These are phyloP conservation scores for Venturia oleaginea DNA, from an alignment of 2,329 filamentous ascomycete genomes.

Conservation along the genomic window DNA sequence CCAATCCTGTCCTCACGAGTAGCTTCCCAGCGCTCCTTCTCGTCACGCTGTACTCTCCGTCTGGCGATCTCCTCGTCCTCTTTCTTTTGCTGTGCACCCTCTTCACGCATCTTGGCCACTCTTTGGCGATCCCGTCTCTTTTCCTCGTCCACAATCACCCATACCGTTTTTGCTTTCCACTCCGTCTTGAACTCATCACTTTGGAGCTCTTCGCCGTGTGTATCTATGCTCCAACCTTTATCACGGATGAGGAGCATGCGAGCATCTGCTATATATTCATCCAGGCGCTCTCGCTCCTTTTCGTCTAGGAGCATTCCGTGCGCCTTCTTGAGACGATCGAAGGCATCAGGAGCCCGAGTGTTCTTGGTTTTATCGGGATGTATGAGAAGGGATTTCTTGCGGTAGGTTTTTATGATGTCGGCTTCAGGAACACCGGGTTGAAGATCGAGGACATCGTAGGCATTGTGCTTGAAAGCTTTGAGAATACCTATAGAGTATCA, in stretches of 20 bases:
- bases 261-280: constrained; percentile 93
- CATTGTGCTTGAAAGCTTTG: constrained; percentile 74
- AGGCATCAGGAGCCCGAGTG: constrained; percentile 82
- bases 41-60: constrained; percentile 58
- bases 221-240: constrained; percentile 81
- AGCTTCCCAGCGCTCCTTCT: constrained; percentile 92
- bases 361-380: constrained; percentile 98
- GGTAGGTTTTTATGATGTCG: constrained; percentile 90
- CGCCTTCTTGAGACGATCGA: constrained; percentile 92
- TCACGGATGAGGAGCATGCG: constrained; percentile 91
- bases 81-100: constrained; percentile 78
- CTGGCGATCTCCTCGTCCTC: constrained; percentile 74
- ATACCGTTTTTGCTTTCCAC: constrained; percentile 84
- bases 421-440: constrained; percentile 91
- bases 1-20: constrained; percentile 84
- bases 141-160: constrained; percentile 90
- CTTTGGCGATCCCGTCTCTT: constrained; percentile 72
- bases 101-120: constrained; percentile 93
- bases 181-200: constrained; percentile 72
- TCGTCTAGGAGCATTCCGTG: constrained; percentile 88
- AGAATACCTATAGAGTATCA: constrained; percentile 51
- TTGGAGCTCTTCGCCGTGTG: constrained; percentile 64
- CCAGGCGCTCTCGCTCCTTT: constrained; percentile 75
- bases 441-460: constrained; percentile 89
- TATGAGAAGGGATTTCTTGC: constrained; percentile 96